Conservation (phyloP, 768 basidiomycete genomes). For the Lactarius quietus region DNA sequence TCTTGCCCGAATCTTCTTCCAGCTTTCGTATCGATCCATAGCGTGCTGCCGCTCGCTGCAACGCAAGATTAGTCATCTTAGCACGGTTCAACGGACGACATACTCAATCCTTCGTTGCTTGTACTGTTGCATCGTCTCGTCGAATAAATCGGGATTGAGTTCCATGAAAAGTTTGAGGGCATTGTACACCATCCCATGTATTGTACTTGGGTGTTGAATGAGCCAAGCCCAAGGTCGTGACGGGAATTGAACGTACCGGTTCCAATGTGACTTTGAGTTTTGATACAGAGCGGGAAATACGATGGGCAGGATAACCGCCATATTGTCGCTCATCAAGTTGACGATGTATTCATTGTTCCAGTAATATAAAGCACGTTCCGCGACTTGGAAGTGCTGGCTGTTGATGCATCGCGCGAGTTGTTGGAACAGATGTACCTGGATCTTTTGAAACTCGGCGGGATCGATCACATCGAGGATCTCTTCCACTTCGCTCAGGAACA, state of each 20-base stretch:
- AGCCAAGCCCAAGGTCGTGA: constrained; percentile 4
- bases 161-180: constrained; percentile 99
- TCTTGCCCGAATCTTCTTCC: constrained; percentile 78
- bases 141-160: constrained; percentile 95
- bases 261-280: constrained; percentile 98
- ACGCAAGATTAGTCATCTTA: neutral
- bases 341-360: constrained; percentile 99
- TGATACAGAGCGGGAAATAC: constrained; percentile 95
- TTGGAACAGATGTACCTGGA: constrained; percentile 87
- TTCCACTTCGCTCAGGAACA: constrained; percentile 99
- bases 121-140: constrained; percentile 90
- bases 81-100: neutral
- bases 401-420: constrained; percentile 97
- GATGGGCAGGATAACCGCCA: constrained; percentile 83
- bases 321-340: constrained; percentile 97
- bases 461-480: constrained; percentile 99
- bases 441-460: constrained; percentile 93
- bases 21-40: constrained; percentile 79
- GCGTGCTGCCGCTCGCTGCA: constrained; percentile 84
- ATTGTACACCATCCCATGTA: constrained; percentile 99
- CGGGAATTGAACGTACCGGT: constrained; percentile 60
- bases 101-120: constrained; percentile 84
- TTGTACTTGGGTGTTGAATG: constrained; percentile 60
- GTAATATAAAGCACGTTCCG: constrained; percentile 92
- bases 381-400: constrained; percentile 99